Percentiles rank a stretch among this genome's conserved stretches.
Conservation (phyloP, 192 early-diverging fungal species). For the Coemansia sp. region DNA sequence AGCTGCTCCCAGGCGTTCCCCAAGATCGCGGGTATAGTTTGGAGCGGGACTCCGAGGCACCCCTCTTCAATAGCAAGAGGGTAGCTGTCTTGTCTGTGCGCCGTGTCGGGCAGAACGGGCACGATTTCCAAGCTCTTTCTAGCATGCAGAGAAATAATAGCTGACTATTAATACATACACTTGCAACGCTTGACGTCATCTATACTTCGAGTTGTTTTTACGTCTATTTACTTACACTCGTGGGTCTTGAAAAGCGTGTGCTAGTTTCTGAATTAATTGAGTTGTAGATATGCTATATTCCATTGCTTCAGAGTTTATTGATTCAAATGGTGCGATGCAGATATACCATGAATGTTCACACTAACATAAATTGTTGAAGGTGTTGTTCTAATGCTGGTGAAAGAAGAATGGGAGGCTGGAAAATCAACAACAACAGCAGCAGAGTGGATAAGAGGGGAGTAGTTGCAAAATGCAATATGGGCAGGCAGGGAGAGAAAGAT, state of each 20-base stretch:
- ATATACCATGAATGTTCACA: neutral
- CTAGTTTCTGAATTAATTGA: constrained; percentile 19
- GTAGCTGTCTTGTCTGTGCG: neutral
- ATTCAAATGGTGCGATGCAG: neutral
- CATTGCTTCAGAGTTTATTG: neutral
- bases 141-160: neutral
- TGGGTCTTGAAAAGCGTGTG: constrained; percentile 13
- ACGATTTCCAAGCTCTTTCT: constrained; percentile 28
- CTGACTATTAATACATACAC: neutral
- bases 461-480: neutral
- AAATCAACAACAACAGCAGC: neutral
- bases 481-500: neutral
- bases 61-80: constrained; percentile 29
- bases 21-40: constrained; percentile 11
- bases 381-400: neutral
- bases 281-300: neutral
- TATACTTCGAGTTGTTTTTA: neutral
- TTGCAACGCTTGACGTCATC: neutral
- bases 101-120: neutral
- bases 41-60: constrained; percentile 29
- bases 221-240: constrained; percentile 17
- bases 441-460: neutral
- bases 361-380: neutral
- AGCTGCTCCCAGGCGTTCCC: constrained; percentile 14
- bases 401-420: neutral